Evolutionary conservation across 2,329 filamentous ascomycete species (phyloP).

Genomic region (Clarireedia monteithiana): DNA sequence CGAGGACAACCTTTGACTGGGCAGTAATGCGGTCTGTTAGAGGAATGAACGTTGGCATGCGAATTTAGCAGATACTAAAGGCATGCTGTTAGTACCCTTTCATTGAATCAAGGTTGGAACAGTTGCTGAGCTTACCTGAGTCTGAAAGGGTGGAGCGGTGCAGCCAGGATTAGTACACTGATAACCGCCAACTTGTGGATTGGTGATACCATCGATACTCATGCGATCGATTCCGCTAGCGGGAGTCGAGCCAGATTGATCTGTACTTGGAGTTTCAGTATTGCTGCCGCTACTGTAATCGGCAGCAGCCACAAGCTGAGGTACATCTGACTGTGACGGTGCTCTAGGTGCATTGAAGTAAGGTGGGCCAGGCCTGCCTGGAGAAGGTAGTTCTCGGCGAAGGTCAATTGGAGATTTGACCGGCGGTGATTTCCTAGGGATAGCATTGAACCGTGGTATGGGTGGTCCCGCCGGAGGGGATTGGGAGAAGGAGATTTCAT

Average conservation of each 20-base stretch:
- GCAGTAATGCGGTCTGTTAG: conserved; percentile 58
- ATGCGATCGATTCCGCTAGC: conserved; percentile 42
- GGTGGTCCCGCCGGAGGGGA: conserved; percentile 23
- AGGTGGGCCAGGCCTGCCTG: conserved; percentile 15
- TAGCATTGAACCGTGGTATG: conserved; percentile 18
- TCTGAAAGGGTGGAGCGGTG: conserved; percentile 67
- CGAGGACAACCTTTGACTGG: conserved; percentile 54
- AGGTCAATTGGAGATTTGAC: conserved; percentile 26
- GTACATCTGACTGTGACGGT: conserved; percentile 22
- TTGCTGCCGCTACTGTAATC: conserved; percentile 27
- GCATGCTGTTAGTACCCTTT: conserved; percentile 5
- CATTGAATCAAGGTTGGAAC: neutral
- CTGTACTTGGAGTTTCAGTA: conserved; percentile 40
- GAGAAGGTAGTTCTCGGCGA: conserved; percentile 37
- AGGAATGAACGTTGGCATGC: conserved; percentile 66
- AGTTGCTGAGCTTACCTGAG: conserved; percentile 41
- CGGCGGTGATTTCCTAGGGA: conserved; percentile 23
- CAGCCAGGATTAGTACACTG: conserved; percentile 57
- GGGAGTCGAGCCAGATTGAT: conserved; percentile 38
- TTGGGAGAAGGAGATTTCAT: conserved; percentile 20
- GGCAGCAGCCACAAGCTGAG: conserved; percentile 18
- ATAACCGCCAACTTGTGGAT: conserved; percentile 45
- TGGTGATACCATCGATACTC: conserved; percentile 51
- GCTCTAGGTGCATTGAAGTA: conserved; percentile 15
- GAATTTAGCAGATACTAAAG: conserved; percentile 63